Conservation (phyloP, 495 filamentous ascomycete species). For the Penicillium crystallinum region DNA sequence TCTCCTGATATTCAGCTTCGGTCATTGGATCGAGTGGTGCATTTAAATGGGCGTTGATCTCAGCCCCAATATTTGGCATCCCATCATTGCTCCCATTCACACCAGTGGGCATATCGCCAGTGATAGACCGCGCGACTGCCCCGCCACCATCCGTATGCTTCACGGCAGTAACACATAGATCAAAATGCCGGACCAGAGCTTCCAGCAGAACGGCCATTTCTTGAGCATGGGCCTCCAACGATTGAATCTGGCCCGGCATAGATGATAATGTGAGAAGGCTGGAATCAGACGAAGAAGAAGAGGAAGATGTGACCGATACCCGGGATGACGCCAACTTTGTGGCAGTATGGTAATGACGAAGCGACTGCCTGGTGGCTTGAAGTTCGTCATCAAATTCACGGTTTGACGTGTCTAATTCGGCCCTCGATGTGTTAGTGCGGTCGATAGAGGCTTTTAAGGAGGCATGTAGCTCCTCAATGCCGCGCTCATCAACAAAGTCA, state of each 20-base stretch:
- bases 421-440: slow-evolving; percentile 49
- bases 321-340: slow-evolving; percentile 39
- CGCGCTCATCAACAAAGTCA: slow-evolving; percentile 85
- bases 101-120: slow-evolving; percentile 54
- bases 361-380: slow-evolving; percentile 53
- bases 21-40: slow-evolving; percentile 63
- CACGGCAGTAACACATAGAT: slow-evolving; percentile 88
- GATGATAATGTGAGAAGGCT: slow-evolving; percentile 42
- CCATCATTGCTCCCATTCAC: slow-evolving; percentile 48
- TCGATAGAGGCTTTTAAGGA: slow-evolving; percentile 65
- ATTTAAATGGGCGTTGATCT: slow-evolving; percentile 46
- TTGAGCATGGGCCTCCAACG: slow-evolving; percentile 71
- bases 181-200: slow-evolving; percentile 84
- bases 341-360: slow-evolving; percentile 41
- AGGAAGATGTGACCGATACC: slow-evolving; percentile 36
- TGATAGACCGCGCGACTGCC: slow-evolving; percentile 58
- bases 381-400: slow-evolving; percentile 54
- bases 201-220: slow-evolving; percentile 79
- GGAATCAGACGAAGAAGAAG: slow-evolving; percentile 32
- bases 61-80: slow-evolving; percentile 54
- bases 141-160: slow-evolving; percentile 88
- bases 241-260: slow-evolving; percentile 62
- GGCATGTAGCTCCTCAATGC: slow-evolving; percentile 63
- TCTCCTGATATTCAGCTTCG: slow-evolving; percentile 70
- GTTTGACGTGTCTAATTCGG: slow-evolving; percentile 45